Percentiles rank a stretch among this genome's conserved stretches.
Conservation (phyloP, 2,329 filamentous ascomycete genomes). For the Domatiomyces globalis region DNA sequence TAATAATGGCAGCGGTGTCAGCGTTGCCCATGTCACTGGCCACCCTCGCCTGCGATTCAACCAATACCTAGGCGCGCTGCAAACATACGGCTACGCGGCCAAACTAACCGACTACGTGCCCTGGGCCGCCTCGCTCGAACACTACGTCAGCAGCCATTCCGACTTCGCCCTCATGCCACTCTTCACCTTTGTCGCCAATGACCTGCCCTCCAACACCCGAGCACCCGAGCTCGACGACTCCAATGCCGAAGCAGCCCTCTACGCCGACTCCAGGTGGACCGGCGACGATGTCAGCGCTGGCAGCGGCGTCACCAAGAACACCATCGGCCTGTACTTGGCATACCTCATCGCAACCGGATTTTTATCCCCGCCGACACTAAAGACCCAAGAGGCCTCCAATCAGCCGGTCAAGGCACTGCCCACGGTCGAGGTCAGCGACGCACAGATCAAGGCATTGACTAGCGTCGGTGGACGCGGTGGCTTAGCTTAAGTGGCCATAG, state of each 20-base stretch:
- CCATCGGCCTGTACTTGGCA: constrained; percentile 48
- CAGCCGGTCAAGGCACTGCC: constrained; percentile 28
- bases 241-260: constrained; percentile 52
- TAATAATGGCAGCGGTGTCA: constrained; percentile 25
- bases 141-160: constrained; percentile 50
- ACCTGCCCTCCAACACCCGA: constrained; percentile 55
- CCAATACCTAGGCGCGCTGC: constrained; percentile 57
- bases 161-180: constrained; percentile 58
- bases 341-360: constrained; percentile 52
- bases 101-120: constrained; percentile 52
- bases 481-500: neutral
- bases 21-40: constrained; percentile 63
- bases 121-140: constrained; percentile 55
- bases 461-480: constrained; percentile 40
- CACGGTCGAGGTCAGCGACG: constrained; percentile 29
- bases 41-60: constrained; percentile 68
- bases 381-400: constrained; percentile 12
- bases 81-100: constrained; percentile 58
- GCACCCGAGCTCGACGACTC: constrained; percentile 61
- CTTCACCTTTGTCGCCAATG: constrained; percentile 57
- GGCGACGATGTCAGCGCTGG: constrained; percentile 43
- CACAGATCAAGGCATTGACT: constrained; percentile 35
- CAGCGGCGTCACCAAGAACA: constrained; percentile 44
- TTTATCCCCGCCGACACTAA: constrained; percentile 34
- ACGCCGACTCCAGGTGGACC: constrained; percentile 47